Conservation (phyloP, 2,329 filamentous ascomycete species). For the Venturiaceae sp. region DNA sequence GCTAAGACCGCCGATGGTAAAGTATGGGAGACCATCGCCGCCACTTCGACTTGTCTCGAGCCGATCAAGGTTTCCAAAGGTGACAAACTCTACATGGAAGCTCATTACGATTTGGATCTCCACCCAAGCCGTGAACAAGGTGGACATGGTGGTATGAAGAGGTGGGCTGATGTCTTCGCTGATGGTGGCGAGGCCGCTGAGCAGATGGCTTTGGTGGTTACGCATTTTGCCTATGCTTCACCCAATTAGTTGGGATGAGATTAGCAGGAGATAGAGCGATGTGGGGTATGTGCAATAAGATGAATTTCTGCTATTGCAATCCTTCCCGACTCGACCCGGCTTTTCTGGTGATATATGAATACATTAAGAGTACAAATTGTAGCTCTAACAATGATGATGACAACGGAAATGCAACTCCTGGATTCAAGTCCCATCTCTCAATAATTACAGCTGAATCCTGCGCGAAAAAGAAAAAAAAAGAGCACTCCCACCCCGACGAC, state of each 20-base stretch:
- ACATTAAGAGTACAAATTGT: not conserved
- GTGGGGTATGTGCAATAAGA: no score
- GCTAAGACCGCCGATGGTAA: not conserved
- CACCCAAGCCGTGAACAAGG: slow-evolving; percentile 2
- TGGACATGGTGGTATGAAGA: not conserved
- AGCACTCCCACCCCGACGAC: not conserved
- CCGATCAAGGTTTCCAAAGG: slow-evolving; percentile 6
- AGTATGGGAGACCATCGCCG: slow-evolving; percentile 5
- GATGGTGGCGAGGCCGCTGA: not conserved
- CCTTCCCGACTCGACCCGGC: no score
- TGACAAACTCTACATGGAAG: slow-evolving; percentile 2
- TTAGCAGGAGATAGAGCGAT: not conserved
- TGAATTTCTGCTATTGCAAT: no score
- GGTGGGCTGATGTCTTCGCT: not conserved
- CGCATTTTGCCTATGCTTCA: not conserved
- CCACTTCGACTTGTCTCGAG: not conserved
- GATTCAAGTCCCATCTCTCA: not conserved
- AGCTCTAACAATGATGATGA: not conserved
- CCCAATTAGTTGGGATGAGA: no score
- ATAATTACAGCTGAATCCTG: not conserved
- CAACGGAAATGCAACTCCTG: not conserved
- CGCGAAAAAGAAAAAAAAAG: not conserved
- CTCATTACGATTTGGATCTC: slow-evolving; percentile 2
- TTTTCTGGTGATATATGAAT: not conserved
- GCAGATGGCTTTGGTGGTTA: slow-evolving; percentile 6